phyloP scores from a whole-genome alignment of 192 early-diverging fungal genomes.

The Backusella liffmaniae region DNA sequence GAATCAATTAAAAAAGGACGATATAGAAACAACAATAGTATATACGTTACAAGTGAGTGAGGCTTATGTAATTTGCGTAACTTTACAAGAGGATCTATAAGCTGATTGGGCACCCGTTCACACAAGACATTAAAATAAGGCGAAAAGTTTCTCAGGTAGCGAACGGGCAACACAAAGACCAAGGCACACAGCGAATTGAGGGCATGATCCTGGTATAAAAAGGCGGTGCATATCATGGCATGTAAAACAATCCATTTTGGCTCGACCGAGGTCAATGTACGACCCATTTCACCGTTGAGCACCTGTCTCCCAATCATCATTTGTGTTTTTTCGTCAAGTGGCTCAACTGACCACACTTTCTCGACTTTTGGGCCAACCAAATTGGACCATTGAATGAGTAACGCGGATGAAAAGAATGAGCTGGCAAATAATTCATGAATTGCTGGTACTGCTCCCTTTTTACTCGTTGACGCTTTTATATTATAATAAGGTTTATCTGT shows the following conservation, averaged over 20 bases:
- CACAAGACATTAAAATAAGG: slow-evolving; percentile 46
- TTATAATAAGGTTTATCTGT: too few relatives aligned
- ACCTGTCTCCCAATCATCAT: slow-evolving; percentile 46
- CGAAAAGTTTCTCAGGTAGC: slow-evolving; percentile 50
- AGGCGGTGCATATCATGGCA: slow-evolving; percentile 31
- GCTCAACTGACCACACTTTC: slow-evolving; percentile 39
- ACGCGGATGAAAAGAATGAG: slow-evolving; percentile 51
- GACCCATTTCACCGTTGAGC: slow-evolving; percentile 52
- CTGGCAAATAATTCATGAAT: slow-evolving; percentile 38
- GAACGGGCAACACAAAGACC: slow-evolving; percentile 47
- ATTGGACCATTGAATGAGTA: slow-evolving; percentile 56
- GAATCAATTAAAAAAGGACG: not conserved
- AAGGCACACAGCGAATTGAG: slow-evolving; percentile 42
- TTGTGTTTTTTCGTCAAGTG: not conserved
- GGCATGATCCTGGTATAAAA: slow-evolving; percentile 37
- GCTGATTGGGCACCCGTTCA: slow-evolving; percentile 45
- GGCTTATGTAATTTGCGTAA: slow-evolving; percentile 36
- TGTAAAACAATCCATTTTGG: slow-evolving; percentile 50
- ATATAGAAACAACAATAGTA: not conserved
- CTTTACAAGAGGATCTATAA: slow-evolving; percentile 29
- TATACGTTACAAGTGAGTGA: slow-evolving; percentile 26
- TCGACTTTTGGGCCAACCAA: slow-evolving; percentile 52
- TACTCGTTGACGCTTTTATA: slow-evolving; percentile 7
- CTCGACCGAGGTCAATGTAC: slow-evolving; percentile 35
- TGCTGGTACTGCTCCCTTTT: not conserved